Evolutionary conservation across 352 stramenopile species (phyloP).

Genomic region (Globisporangium okanoganense): DNA sequence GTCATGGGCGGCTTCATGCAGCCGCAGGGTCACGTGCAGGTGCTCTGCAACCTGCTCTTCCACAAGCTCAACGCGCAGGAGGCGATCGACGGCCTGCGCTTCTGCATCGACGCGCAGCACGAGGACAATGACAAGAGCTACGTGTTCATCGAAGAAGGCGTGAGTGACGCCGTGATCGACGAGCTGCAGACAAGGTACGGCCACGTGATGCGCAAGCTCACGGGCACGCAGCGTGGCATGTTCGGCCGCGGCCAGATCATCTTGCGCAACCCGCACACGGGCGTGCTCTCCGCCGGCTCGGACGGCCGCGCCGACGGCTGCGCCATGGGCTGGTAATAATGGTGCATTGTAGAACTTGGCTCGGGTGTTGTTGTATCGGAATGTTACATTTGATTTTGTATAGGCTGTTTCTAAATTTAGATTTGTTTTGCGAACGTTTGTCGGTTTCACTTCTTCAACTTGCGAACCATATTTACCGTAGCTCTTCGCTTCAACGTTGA

Average conservation of each 20-base stretch:
- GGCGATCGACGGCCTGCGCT: slow-evolving; percentile 91
- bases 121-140: slow-evolving; percentile 55
- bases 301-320: slow-evolving; percentile 94
- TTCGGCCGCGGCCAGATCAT: slow-evolving; percentile 89
- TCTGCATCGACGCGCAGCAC: slow-evolving; percentile 89
- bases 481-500: background rate
- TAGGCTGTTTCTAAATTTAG: background rate
- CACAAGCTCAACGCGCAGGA: slow-evolving; percentile 84
- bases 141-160: slow-evolving; percentile 84
- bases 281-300: slow-evolving; percentile 93
- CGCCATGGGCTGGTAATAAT: slow-evolving; percentile 81
- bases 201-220: slow-evolving; percentile 57
- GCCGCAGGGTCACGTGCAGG: slow-evolving; percentile 95
- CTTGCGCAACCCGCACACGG: slow-evolving; percentile 61
- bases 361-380: background rate
- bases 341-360: background rate
- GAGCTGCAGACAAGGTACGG: slow-evolving; percentile 70
- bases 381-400: background rate
- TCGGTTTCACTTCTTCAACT: background rate
- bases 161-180: slow-evolving; percentile 60
- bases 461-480: background rate
- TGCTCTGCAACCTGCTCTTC: slow-evolving; percentile 89
- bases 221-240: slow-evolving; percentile 30
- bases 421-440: background rate
- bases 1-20: slow-evolving; percentile 95